A percentile compares a stretch with the other conserved stretches of the same genome.
Evolutionary conservation across 345 rosid species (phyloP).

Genomic region (Citrus sp.): DNA sequence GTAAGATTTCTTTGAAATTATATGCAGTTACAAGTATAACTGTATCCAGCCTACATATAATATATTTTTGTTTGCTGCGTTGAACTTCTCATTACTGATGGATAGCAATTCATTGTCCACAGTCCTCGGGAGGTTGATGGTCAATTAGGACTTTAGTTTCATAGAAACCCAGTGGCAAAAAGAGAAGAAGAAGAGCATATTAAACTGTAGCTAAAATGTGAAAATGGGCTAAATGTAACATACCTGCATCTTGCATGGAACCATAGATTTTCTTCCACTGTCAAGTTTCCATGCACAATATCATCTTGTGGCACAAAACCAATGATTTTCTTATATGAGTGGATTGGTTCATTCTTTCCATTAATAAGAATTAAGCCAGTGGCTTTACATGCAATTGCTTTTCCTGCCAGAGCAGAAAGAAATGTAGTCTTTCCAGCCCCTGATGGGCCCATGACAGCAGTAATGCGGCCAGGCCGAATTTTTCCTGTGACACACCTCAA

Average conservation of each 20-base stretch:
- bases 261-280: slow-evolving; percentile 96
- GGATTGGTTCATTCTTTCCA: slow-evolving; percentile 67
- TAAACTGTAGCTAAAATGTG: not conserved
- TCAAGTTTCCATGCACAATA: slow-evolving; percentile 91
- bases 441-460: slow-evolving; percentile 99
- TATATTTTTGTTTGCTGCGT: not conserved
- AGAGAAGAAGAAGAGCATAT: not conserved
- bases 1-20: not conserved
- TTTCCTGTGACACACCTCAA: slow-evolving; percentile 81
- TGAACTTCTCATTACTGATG: not conserved
- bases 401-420: slow-evolving; percentile 84
- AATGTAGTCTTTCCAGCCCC: slow-evolving; percentile 98
- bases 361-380: slow-evolving; percentile 73
- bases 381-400: slow-evolving; percentile 69
- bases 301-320: slow-evolving; percentile 98
- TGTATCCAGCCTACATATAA: not conserved
- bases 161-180: not conserved
- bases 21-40: not conserved
- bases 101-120: not conserved
- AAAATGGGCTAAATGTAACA: not conserved
- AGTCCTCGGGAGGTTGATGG: not conserved
- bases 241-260: slow-evolving; percentile 90
- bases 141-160: not conserved
- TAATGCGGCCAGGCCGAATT: slow-evolving; percentile 73
- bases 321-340: slow-evolving; percentile 73